A percentile compares a stretch with the other conserved stretches of the same genome.
Evolutionary conservation across 352 stramenopile species (phyloP).

Genomic region (Pythium chondricola): DNA sequence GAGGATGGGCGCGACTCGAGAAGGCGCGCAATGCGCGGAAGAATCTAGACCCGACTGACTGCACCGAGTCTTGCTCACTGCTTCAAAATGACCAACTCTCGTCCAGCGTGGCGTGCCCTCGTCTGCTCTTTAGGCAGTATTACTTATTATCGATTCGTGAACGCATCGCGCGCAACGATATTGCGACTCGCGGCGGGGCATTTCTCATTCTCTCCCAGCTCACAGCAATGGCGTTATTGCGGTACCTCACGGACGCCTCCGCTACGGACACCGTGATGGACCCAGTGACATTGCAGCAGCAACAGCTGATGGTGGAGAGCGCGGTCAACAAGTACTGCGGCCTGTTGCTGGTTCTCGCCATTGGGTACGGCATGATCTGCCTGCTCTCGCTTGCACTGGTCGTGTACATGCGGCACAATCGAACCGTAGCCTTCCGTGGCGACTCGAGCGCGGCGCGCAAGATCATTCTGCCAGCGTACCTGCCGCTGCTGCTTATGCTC

Average conservation of each 20-base stretch:
- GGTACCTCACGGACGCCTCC: too few relatives aligned
- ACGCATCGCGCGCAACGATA: too few relatives aligned
- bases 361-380: slow-evolving; percentile 5
- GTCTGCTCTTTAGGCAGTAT: too few relatives aligned
- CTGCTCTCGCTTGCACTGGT: slow-evolving; percentile 22
- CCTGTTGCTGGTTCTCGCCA: slow-evolving; percentile 10
- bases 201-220: too few relatives aligned
- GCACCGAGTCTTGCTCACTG: too few relatives aligned
- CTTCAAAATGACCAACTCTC: too few relatives aligned
- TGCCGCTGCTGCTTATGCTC: slow-evolving; percentile 58
- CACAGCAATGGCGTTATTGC: background rate
- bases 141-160: too few relatives aligned
- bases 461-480: slow-evolving; percentile 55
- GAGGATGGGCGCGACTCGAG: too few relatives aligned
- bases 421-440: slow-evolving; percentile 43
- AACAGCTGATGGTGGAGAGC: slow-evolving; percentile 1
- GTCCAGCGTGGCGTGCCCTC: too few relatives aligned
- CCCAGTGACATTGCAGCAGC: background rate
- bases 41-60: too few relatives aligned
- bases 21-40: too few relatives aligned
- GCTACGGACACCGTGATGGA: background rate
- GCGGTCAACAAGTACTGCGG: slow-evolving; percentile 11
- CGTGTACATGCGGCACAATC: slow-evolving; percentile 49
- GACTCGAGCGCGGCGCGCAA: slow-evolving; percentile 43
- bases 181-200: too few relatives aligned